Evolutionary conservation across 257 asterid species (phyloP).

Genomic region (Solanum chiquidenum): DNA sequence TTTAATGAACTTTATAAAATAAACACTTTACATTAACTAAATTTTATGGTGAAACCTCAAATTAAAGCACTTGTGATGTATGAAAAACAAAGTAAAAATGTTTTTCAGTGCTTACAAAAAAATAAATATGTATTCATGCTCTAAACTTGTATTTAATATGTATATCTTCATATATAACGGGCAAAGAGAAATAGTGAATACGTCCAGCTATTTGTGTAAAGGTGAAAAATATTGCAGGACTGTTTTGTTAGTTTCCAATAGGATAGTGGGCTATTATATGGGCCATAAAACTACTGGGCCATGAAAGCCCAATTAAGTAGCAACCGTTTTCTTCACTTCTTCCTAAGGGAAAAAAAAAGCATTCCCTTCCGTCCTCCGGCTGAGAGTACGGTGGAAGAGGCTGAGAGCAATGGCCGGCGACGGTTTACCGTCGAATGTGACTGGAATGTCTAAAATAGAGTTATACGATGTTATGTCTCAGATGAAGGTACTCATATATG

Average conservation of each 20-base stretch:
- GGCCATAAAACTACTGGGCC: neutral
- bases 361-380: neutral
- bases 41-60: neutral
- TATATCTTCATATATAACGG: too few species aligned
- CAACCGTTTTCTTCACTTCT: neutral
- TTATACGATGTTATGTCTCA: slow-evolving; percentile 87
- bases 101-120: neutral
- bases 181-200: neutral
- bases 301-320: neutral
- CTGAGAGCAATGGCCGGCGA: slow-evolving; percentile 52
- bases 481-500: slow-evolving; percentile 56
- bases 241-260: neutral
- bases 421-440: slow-evolving; percentile 49
- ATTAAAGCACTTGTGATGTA: neutral
- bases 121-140: neutral
- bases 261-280: neutral
- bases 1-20: neutral
- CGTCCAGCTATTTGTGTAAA: neutral
- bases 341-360: too few species aligned
- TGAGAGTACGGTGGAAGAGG: slow-evolving; percentile 21
- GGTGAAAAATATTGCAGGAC: neutral
- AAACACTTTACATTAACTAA: neutral
- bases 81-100: neutral
- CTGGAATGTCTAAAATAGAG: slow-evolving; percentile 86
- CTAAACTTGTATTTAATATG: neutral